These are phyloP conservation scores for Mimosa bimucronata DNA, from an alignment of 306 rosid species.

Conservation along the genomic window DNA sequence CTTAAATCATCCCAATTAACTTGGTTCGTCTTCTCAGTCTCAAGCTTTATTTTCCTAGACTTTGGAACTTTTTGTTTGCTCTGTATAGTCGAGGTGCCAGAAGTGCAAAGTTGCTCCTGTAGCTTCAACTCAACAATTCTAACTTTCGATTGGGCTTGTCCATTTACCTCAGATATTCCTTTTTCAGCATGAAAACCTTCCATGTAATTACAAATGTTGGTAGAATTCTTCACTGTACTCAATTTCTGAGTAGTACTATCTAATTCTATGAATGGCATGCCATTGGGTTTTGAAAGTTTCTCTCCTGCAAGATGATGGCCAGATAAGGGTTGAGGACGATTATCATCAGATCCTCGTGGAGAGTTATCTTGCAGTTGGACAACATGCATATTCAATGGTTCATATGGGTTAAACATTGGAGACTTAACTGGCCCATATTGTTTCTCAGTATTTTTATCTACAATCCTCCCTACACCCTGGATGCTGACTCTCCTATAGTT, in stretches of 20 bases:
- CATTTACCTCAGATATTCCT: slow-evolving; percentile 36
- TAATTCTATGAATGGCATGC: slow-evolving; percentile 39
- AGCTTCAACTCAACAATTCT: slow-evolving; percentile 35
- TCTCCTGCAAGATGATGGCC: slow-evolving; percentile 43
- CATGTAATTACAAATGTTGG: slow-evolving; percentile 35
- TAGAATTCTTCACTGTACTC: slow-evolving; percentile 32
- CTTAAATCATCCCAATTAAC: slow-evolving; percentile 83
- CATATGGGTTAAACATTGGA: slow-evolving; percentile 47
- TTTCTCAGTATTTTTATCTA: slow-evolving; percentile 38
- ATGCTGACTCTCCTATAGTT: slow-evolving; percentile 41
- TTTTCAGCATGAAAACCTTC: slow-evolving; percentile 41
- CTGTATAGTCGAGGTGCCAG: slow-evolving; percentile 39
- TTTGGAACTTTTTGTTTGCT: slow-evolving; percentile 50
- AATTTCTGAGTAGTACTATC: slow-evolving; percentile 34
- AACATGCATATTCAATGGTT: slow-evolving; percentile 43
- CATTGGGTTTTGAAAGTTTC: slow-evolving; percentile 44
- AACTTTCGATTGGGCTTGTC: slow-evolving; percentile 40
- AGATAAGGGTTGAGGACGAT: slow-evolving; percentile 35
- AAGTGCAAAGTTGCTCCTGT: slow-evolving; percentile 42
- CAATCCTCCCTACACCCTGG: slow-evolving; percentile 40
- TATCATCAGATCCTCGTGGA: slow-evolving; percentile 29
- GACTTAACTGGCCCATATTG: slow-evolving; percentile 36
- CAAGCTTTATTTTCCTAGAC: slow-evolving; percentile 52
- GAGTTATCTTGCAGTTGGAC: slow-evolving; percentile 40
- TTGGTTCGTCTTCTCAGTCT: slow-evolving; percentile 45